Evolutionary conservation across 139 green algal genomes (phyloP).

Genomic region (Tetradesmus obliquus): DNA sequence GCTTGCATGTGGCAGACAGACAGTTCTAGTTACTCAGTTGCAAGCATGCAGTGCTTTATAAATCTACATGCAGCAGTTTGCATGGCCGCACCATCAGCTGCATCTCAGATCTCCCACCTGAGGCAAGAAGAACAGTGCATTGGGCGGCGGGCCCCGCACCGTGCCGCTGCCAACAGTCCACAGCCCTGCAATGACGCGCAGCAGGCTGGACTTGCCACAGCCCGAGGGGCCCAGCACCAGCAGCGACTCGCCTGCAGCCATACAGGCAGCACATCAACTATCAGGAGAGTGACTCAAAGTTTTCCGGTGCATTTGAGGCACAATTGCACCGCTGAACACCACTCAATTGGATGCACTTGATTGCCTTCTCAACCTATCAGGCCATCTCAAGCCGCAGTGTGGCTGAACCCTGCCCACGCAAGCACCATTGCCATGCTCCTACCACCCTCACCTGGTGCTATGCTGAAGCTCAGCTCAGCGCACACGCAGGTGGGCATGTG

Average conservation of each 20-base stretch:
- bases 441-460: conserved; percentile 25
- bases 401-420: neutral
- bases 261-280: neutral
- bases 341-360: too few relatives aligned
- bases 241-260: conserved; percentile 67
- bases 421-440: too few relatives aligned
- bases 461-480: conserved; percentile 17
- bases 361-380: too few relatives aligned
- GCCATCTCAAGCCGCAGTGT: too few relatives aligned
- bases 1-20: too few relatives aligned
- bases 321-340: neutral
- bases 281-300: neutral
- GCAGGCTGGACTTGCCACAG: conserved; percentile 90
- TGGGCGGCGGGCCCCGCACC: conserved; percentile 54
- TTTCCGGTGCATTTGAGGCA: neutral
- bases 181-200: conserved; percentile 91
- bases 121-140: conserved; percentile 88
- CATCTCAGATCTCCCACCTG: neutral
- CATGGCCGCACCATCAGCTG: neutral
- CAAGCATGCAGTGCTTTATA: too few relatives aligned
- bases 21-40: too few relatives aligned
- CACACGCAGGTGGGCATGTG: neutral
- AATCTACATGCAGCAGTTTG: too few relatives aligned
- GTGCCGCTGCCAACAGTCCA: conserved; percentile 81
- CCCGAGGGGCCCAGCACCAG: conserved; percentile 91